phyloP scores from a whole-genome alignment of 371 early-diverging fungal genomes.

The Mortierella sp. region DNA sequence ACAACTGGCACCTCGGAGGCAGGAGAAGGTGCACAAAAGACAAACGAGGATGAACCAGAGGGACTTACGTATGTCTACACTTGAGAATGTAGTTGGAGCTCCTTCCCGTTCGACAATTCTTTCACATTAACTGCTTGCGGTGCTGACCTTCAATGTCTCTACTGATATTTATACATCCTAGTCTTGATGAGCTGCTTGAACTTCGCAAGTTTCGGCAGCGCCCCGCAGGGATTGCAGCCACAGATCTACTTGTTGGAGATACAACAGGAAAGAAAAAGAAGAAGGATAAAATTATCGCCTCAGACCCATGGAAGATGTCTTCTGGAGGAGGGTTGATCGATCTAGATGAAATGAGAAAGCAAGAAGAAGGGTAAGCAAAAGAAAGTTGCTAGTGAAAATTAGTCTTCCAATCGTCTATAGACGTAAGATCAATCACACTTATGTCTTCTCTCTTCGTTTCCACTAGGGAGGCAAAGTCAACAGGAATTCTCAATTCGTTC shows the following conservation, averaged over 20 bases:
- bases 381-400: not conserved
- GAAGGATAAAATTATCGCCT: slow-evolving; percentile 56
- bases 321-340: slow-evolving; percentile 65
- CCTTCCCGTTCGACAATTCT: not conserved
- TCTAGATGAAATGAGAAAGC: slow-evolving; percentile 58
- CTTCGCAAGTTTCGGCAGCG: slow-evolving; percentile 72
- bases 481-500: slow-evolving; percentile 75
- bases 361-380: slow-evolving; percentile 35
- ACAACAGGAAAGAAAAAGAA: slow-evolving; percentile 61
- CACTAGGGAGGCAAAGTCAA: slow-evolving; percentile 53
- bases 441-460: not conserved
- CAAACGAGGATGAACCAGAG: slow-evolving; percentile 34
- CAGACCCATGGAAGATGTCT: slow-evolving; percentile 70
- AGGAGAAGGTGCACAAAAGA: slow-evolving; percentile 4
- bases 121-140: too few species aligned
- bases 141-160: too few species aligned
- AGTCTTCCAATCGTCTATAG: too few species aligned
- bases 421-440: not conserved
- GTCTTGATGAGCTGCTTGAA: slow-evolving; percentile 73
- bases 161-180: slow-evolving; percentile 6
- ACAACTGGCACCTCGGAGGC: slow-evolving; percentile 7
- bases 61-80: slow-evolving; percentile 38
- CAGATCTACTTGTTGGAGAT: slow-evolving; percentile 69
- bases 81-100: not conserved
- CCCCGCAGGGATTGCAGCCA: slow-evolving; percentile 71